Evolutionary conservation across 371 early-diverging fungal genomes (phyloP).

Genomic region (Catenaria anguillulae): DNA sequence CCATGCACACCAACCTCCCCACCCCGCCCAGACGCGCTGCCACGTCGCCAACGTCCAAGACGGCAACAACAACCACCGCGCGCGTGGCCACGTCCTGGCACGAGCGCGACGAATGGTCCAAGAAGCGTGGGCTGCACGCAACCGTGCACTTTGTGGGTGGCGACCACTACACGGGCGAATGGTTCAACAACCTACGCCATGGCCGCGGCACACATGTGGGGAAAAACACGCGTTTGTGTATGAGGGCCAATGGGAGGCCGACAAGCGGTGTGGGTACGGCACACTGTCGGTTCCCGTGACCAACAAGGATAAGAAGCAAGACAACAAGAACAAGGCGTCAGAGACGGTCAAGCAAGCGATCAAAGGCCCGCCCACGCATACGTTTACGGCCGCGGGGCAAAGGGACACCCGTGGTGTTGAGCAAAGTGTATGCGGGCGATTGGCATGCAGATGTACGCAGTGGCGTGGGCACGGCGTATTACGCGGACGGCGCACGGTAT

Average conservation of each 20-base stretch:
- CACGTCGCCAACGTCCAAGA: too few relatives aligned
- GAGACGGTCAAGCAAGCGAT: too few relatives aligned
- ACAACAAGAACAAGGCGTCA: too few relatives aligned
- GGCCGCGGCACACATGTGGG: constrained; percentile 32
- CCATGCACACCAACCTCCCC: too few relatives aligned
- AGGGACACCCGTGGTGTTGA: constrained; percentile 9
- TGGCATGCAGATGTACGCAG: constrained; percentile 28
- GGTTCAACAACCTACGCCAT: constrained; percentile 28
- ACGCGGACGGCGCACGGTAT: constrained; percentile 28
- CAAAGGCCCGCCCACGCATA: too few relatives aligned
- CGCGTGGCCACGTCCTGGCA: constrained; percentile 7
- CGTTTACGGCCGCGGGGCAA: too few relatives aligned
- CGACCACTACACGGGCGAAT: constrained; percentile 35
- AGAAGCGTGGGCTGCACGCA: constrained; percentile 28
- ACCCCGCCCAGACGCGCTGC: too few relatives aligned
- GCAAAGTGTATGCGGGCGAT: constrained; percentile 35
- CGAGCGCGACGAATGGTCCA: constrained; percentile 11
- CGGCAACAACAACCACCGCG: too few relatives aligned
- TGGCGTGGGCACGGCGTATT: constrained; percentile 33
- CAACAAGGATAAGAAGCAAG: too few relatives aligned
- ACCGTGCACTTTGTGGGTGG: constrained; percentile 34
- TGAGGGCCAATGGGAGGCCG: constrained; percentile 31
- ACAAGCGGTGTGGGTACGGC: constrained; percentile 29
- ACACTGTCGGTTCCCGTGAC: constrained; percentile 30
- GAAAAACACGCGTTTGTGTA: constrained; percentile 22